Percentiles rank a stretch among this genome's conserved stretches.
Evolutionary conservation across 176 grass and related monocot species (phyloP).

Genomic region (Themeda triandra): DNA sequence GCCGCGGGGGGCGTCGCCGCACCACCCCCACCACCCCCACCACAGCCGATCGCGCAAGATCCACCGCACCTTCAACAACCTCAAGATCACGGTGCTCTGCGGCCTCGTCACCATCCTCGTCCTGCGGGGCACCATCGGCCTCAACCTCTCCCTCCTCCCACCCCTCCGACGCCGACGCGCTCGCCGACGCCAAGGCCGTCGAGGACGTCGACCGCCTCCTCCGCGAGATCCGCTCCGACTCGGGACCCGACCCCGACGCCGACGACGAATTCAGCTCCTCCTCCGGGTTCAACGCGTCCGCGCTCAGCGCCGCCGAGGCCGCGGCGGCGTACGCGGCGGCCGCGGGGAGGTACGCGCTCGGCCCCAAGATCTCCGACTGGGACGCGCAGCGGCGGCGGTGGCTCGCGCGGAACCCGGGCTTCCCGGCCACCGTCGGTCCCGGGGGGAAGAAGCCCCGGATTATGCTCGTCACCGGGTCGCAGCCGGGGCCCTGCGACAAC

Average conservation of each 20-base stretch:
- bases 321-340: conserved; percentile 23
- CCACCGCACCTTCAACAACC: conserved; percentile 87
- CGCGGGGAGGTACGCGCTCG: conserved; percentile 53
- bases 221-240: conserved; percentile 85
- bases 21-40: neutral
- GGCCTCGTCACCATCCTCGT: conserved; percentile 91
- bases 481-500: conserved; percentile 88
- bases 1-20: conserved; percentile 49
- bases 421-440: conserved; percentile 40
- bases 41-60: conserved; percentile 61
- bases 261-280: neutral
- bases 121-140: conserved; percentile 71
- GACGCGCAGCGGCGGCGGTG: conserved; percentile 74
- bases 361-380: conserved; percentile 93
- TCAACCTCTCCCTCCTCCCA: conserved; percentile 55
- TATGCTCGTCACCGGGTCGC: conserved; percentile 75
- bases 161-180: conserved; percentile 47
- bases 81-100: conserved; percentile 93
- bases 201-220: conserved; percentile 97
- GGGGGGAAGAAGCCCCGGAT: conserved; percentile 74
- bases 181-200: conserved; percentile 54
- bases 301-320: conserved; percentile 27
- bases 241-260: conserved; percentile 42
- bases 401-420: conserved; percentile 63
- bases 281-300: conserved; percentile 25